phyloP scores from a whole-genome alignment of 176 grass and related monocot species.

The barley (Hordeum vulgare) region DNA sequence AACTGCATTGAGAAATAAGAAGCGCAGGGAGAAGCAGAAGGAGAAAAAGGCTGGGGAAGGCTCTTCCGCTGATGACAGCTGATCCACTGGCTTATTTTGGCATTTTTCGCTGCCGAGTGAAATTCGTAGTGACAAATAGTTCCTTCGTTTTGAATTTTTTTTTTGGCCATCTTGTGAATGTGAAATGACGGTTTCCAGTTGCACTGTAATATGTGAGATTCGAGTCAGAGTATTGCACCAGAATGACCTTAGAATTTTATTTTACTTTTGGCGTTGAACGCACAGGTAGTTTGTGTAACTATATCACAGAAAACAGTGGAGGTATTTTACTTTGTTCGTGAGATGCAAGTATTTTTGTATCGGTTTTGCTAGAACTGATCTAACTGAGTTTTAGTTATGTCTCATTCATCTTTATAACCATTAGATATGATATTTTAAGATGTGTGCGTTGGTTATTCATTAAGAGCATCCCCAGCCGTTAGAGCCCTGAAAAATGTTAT shows the following conservation, averaged over 20 bases:
- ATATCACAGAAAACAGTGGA: too few relatives aligned
- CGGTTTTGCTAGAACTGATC: too few relatives aligned
- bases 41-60: constrained; percentile 79
- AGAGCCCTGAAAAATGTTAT: too few relatives aligned
- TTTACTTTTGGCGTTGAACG: neutral
- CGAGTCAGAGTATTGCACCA: neutral
- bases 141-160: neutral
- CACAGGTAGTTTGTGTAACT: neutral
- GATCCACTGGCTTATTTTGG: constrained; percentile 19
- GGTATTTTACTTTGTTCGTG: too few relatives aligned
- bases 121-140: neutral
- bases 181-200: neutral
- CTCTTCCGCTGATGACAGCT: constrained; percentile 40
- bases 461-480: too few relatives aligned
- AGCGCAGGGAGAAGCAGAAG: constrained; percentile 83
- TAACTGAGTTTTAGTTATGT: too few relatives aligned
- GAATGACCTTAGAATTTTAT: neutral
- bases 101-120: neutral
- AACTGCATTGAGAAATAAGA: constrained; percentile 95
- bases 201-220: neutral
- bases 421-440: too few relatives aligned
- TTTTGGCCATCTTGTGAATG: neutral
- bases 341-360: too few relatives aligned
- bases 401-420: too few relatives aligned
- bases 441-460: too few relatives aligned